Conservation (phyloP, 306 rosid species). For the Cucurbita moschata region DNA sequence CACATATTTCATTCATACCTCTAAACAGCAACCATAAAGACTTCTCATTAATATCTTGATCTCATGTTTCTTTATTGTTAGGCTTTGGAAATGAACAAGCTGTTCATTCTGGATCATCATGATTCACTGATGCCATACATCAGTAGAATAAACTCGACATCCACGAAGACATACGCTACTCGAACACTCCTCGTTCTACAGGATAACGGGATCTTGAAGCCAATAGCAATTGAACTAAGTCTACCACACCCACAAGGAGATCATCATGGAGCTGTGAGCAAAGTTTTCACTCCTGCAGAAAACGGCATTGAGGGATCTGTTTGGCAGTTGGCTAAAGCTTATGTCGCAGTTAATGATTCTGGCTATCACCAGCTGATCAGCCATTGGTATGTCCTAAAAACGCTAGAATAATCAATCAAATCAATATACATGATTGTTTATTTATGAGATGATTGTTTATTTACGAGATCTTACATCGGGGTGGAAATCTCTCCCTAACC, state of each 20-base stretch:
- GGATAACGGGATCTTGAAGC: conserved; percentile 70
- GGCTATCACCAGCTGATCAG: conserved; percentile 88
- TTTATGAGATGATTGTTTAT: neutral
- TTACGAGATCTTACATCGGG: too few relatives aligned
- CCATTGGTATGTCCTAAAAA: conserved; percentile 55
- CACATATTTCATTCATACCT: neutral
- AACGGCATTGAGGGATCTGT: conserved; percentile 46
- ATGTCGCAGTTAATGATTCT: conserved; percentile 77
- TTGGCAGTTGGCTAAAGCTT: conserved; percentile 94
- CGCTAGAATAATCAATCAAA: neutral
- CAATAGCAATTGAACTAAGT: conserved; percentile 81
- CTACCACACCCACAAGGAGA: conserved; percentile 85
- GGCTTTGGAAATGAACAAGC: conserved; percentile 51
- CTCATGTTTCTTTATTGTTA: conserved; percentile 5
- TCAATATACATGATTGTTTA: neutral
- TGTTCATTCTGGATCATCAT: conserved; percentile 76
- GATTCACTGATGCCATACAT: conserved; percentile 73
- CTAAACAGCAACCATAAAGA: neutral
- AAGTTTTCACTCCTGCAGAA: conserved; percentile 53
- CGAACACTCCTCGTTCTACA: conserved; percentile 66
- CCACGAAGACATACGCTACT: conserved; percentile 66
- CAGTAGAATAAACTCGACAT: conserved; percentile 62
- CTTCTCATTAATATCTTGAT: neutral
- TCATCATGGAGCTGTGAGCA: conserved; percentile 53
- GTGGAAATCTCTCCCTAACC: too few relatives aligned